Evolutionary conservation across 2,329 filamentous ascomycete genomes (phyloP), one percentile per base, ranked within the genome.

Genomic region (Neonectria faginata): DNA sequence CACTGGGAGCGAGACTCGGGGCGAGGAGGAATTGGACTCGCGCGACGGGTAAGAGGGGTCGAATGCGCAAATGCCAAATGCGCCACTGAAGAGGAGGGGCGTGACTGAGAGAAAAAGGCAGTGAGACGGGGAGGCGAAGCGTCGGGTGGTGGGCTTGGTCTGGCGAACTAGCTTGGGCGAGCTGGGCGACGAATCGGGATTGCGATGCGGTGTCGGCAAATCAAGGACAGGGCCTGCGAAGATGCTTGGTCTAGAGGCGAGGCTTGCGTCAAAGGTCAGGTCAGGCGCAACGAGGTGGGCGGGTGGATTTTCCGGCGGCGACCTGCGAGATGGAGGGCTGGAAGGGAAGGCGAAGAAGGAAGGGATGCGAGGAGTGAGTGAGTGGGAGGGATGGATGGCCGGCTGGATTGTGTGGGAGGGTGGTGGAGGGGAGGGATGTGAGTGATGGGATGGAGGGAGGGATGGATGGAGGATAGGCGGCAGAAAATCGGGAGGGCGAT

Each of bases 61-160:
- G 67, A 69, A 65, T 70, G 67, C 55, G 62, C 62, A 63, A 62
- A 70, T 69, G 66, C 71, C 62, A 63, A 61, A 70, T 70, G 66
- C 71, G 69, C 69, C 68, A 66, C 66, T 50, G 62, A 64, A 73
- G 66, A 68, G 65, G 67, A 72, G 67, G 67, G 70, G 70, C 68
- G 70, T 73, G 70, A 71, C 70, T 67, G 60, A 47, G 60, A 56
- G 60, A 56, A 68, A 60, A 72, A 70, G 67, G 67, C 60, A 70
- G 71, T 73, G 71, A 73, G 71, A 73, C 71, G 69, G 69, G 69
- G 71, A 68, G 67, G 70, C 71, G 69, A 67, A 73, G 66, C 69
- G 61, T 51, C 48, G 48, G 45, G 14, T 31, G 45, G 25, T 50
- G 25, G 45, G 47, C 47, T 50, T 20, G 14, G 16, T 18, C n/a